Conservation (phyloP, 805 yeast genomes). For the Pachysolen tannophilus region DNA sequence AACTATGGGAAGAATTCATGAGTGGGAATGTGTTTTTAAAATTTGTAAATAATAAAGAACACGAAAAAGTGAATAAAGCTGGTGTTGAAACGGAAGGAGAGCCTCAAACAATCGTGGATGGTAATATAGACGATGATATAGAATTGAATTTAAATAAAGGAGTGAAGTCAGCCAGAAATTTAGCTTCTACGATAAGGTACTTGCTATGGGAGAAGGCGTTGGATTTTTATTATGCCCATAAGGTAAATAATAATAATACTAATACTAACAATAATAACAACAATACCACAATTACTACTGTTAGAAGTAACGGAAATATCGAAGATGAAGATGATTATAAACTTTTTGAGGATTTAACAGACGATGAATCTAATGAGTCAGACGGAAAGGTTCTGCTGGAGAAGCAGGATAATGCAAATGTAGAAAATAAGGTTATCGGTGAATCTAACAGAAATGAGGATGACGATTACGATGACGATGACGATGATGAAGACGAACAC, state of each 20-base stretch:
- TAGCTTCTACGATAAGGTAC: constrained; percentile 60
- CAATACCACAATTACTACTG: too few relatives aligned
- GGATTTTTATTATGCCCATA: constrained; percentile 25
- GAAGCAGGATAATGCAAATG: constrained; percentile 17
- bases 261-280: too few relatives aligned
- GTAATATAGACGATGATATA: constrained; percentile 27
- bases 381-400: too few relatives aligned
- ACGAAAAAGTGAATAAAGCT: not conserved
- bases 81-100: constrained; percentile 13
- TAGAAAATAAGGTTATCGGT: constrained; percentile 16
- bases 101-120: constrained; percentile 9
- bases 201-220: constrained; percentile 68
- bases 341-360: constrained; percentile 11
- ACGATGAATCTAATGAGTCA: constrained; percentile 25
- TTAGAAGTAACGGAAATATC: not conserved
- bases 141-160: constrained; percentile 39
- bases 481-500: constrained; percentile 16
- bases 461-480: constrained; percentile 24
- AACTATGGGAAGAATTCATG: constrained; percentile 39
- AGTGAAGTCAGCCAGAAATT: constrained; percentile 37
- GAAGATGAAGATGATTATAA: constrained; percentile 3
- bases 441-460: constrained; percentile 19
- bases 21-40: constrained; percentile 27
- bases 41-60: not conserved
- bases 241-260: constrained; percentile 10